Evolutionary conservation across 306 rosid species (phyloP), one percentile per base, ranked within the genome.

Genomic region (Erythrophleum fordii): DNA sequence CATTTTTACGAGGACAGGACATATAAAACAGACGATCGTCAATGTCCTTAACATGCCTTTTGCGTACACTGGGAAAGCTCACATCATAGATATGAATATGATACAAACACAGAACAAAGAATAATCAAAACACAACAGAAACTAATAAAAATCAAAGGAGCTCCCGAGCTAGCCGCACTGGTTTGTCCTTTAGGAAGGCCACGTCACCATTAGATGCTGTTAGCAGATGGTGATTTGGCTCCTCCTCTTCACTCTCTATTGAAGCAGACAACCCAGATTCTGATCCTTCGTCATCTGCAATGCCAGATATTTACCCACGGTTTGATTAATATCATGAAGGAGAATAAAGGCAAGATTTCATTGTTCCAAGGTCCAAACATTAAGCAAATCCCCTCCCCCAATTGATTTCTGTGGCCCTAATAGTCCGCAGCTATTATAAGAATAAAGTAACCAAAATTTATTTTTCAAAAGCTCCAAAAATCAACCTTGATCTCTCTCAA

Each of bases 251-350:
- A 75, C 93, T 92, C 49, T 79, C 93, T 11, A 29, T 85, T 56
- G 99, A 81, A 20, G 69, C 86, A 18, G 89, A 86, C 65, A 87
- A 80, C 51, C 75, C 87, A 51, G 90, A 83, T 72, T 86, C 97
- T 64, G 97, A 88, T 69, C 87, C 93, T 11, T 90, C 98, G 1
- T 89, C 98, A 49, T 88, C 97, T 93, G 91, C 56, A 85, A 72
- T 79, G 59, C 70, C 73, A 80, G 0, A 81, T 12, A 28, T 77
- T 67, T 11, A 16, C 12, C 11, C 42, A 26, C 4, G 18, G 14
- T 23, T 75, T 45, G 25, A 67, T 64, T 37, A 37, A 62, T 58
- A 45, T 44, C 22, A 69, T 22, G 31, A 9, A 26, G 0, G 52
- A 73, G 31, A 31, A 16, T 29, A 45, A 56, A 18, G 23, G 48